These are phyloP conservation scores for Diaporthe sp. DNA, from an alignment of 2,329 filamentous ascomycete species.

Conservation along the genomic window DNA sequence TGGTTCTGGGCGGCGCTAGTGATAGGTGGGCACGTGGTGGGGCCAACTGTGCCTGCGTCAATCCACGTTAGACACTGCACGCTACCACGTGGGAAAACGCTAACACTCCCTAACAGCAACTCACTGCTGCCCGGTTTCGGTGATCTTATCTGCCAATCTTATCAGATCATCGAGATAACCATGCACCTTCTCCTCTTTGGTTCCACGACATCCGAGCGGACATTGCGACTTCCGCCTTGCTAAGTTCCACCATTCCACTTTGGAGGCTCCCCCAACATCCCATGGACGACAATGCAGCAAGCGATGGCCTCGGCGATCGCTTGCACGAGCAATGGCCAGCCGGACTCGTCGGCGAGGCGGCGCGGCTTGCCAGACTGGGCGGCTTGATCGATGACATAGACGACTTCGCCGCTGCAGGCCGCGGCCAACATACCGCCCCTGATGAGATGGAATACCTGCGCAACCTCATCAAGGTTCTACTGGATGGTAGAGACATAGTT, in stretches of 20 bases:
- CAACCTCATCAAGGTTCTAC: slow-evolving; percentile 50
- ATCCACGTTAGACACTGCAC: neutral
- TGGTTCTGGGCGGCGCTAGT: neutral
- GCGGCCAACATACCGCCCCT: slow-evolving; percentile 42
- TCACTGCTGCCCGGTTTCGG: neutral
- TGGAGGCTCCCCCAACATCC: neutral
- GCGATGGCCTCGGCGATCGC: neutral
- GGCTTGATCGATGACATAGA: slow-evolving; percentile 10
- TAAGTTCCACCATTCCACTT: neutral
- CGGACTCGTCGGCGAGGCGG: neutral
- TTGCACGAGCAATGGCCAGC: slow-evolving; percentile 5
- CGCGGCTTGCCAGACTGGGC: neutral
- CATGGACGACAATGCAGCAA: slow-evolving; percentile 14
- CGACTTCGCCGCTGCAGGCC: slow-evolving; percentile 4
- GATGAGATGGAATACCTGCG: slow-evolving; percentile 53
- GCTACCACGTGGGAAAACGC: fast-evolving
- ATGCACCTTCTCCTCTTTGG: neutral
- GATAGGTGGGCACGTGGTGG: too few species aligned
- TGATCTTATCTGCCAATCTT: slow-evolving; percentile 21
- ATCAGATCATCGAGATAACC: slow-evolving; percentile 41
- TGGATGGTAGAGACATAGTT: slow-evolving; percentile 51
- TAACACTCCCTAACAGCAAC: neutral
- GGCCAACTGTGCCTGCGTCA: neutral
- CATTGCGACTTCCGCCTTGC: neutral
- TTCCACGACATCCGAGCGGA: slow-evolving; percentile 17